Evolutionary conservation across 2,329 filamentous ascomycete genomes (phyloP), one percentile per base, ranked within the genome.

Genomic region (Periglandula ipomoeae): DNA sequence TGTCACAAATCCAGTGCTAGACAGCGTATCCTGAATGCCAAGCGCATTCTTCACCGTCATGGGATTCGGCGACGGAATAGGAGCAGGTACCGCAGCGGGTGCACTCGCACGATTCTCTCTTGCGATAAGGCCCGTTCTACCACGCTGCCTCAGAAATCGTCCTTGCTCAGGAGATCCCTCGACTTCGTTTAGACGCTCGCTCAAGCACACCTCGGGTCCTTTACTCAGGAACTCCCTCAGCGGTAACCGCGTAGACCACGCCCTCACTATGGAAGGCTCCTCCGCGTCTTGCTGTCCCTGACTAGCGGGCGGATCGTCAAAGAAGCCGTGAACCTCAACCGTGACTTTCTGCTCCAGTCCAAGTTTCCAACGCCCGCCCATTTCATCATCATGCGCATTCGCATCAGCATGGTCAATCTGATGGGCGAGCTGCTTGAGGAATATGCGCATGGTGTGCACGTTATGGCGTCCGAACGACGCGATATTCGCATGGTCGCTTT

Each of bases 251-350:
- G 71, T 72, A 39, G 76, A 68, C 66, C 79, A 77, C 0, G 78
- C 64, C 3, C 76, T 65, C 4, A 77, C 67, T 0, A 67, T 69
- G 1, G 49, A 44, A 11, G 22, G 46, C 10, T 47, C 50, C 19
- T 45, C 47, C 0, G 20, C 45, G 11, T 43, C 41, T 23, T 41
- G 2, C 45, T 49, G 39, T 15, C 38, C 24, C 20, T 35, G 47
- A 23, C 39, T 19, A 5, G 37, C 11, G 3, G 50, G 50, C 32
- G 48, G 61, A 42, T 82, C 77, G 42, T 81, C 76, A 49, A 81
- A 83, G 56, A 83, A 84, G 0, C 79, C 79, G 42, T 70, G 67
- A 0, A 70, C 64, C 53, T 83, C 79, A 3, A 83, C 69, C 45
- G 72, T 74, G 34, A 82, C 75, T 40, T 73, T 72, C 20, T 72